These are phyloP conservation scores for Dryas octopetala DNA, from an alignment of 306 rosid genomes.

Conservation along the genomic window DNA sequence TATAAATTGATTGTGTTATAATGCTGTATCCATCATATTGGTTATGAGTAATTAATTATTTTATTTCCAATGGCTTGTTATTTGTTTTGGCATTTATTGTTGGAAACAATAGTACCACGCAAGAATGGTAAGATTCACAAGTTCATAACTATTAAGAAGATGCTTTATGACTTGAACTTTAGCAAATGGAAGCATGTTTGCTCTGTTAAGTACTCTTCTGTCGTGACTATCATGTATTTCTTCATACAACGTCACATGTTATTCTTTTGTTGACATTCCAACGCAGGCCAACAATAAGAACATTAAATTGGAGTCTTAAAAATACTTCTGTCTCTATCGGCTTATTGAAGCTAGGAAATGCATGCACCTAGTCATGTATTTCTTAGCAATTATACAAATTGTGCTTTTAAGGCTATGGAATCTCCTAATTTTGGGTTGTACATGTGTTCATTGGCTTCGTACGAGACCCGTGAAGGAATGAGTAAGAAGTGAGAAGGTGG, in stretches of 20 bases:
- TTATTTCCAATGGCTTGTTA: background rate
- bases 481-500: no score
- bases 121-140: background rate
- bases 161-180: no score
- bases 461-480: background rate
- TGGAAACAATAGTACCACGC: background rate
- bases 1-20: background rate
- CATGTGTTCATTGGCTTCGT: background rate
- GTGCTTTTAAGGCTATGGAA: background rate
- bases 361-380: no score
- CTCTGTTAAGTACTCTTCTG: background rate
- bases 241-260: no score
- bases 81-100: background rate
- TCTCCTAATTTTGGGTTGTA: background rate
- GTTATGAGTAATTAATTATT: background rate
- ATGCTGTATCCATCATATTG: constrained; percentile 7
- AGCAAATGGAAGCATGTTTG: background rate
- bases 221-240: no score
- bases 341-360: no score
- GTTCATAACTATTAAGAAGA: background rate
- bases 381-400: no score
- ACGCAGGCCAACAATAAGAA: no score
- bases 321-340: no score
- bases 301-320: no score
- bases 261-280: background rate